Conservation (phyloP, 176 grass and related monocot species). For the Microstegium vimineum region DNA sequence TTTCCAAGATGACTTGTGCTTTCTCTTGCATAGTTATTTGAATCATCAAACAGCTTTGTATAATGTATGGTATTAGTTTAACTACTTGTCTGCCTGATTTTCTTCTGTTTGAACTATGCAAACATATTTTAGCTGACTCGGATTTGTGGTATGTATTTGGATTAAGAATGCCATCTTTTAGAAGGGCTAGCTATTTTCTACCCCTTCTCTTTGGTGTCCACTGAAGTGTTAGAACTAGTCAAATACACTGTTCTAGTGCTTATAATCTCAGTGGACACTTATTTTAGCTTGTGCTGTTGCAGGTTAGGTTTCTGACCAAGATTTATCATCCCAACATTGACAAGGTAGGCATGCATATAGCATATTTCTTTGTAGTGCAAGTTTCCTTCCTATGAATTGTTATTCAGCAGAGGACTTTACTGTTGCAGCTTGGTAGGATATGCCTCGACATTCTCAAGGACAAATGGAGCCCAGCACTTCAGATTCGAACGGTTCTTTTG, state of each 20-base stretch:
- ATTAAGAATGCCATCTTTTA: background rate
- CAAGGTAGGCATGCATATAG: slow-evolving; percentile 55
- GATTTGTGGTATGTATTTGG: background rate
- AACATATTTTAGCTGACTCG: slow-evolving; percentile 2
- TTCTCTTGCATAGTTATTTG: background rate
- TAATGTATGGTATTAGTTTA: background rate
- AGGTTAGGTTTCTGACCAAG: slow-evolving; percentile 98
- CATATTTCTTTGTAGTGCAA: background rate
- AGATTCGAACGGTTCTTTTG: slow-evolving; percentile 86
- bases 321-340: slow-evolving; percentile 99
- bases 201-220: background rate
- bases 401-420: slow-evolving; percentile 8
- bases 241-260: background rate
- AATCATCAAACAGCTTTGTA: background rate
- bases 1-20: background rate
- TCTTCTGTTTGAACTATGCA: background rate
- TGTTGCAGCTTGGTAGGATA: slow-evolving; percentile 92
- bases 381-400: slow-evolving; percentile 5
- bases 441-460: slow-evolving; percentile 95
- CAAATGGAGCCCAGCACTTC: slow-evolving; percentile 92
- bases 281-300: slow-evolving; percentile 21
- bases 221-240: background rate
- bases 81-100: background rate
- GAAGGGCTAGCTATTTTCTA: background rate
- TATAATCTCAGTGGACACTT: background rate